These are phyloP conservation scores for Blastobotrys malaysiensis DNA, from an alignment of 1,139 yeast genomes.

Conservation along the genomic window DNA sequence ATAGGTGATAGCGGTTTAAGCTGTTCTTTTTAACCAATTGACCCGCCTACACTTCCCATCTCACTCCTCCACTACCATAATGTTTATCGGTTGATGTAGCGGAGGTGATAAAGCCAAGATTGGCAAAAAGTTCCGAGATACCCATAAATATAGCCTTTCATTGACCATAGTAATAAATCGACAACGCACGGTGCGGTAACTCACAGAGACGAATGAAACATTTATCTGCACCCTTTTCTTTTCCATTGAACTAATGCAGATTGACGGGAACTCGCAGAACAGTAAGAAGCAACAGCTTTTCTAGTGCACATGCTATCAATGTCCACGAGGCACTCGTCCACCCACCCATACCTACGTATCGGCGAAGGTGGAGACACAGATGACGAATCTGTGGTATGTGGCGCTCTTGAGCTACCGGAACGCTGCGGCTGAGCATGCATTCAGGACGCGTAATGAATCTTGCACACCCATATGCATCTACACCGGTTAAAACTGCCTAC, in stretches of 20 bases:
- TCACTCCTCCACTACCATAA: too few relatives aligned
- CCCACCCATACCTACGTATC: not conserved
- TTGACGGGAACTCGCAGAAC: not conserved
- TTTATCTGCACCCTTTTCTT: not conserved
- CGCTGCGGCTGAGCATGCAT: not conserved
- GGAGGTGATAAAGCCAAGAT: too few relatives aligned
- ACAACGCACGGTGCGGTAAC: not conserved
- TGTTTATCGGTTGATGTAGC: too few relatives aligned
- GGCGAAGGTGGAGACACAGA: not conserved
- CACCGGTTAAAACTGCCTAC: not conserved
- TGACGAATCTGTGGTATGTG: not conserved
- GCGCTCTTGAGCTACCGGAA: not conserved
- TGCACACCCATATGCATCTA: not conserved
- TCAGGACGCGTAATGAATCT: not conserved
- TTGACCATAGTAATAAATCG: not conserved
- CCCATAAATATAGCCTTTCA: too few relatives aligned
- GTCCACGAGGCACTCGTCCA: not conserved
- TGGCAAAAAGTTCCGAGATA: not conserved
- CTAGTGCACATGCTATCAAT: not conserved
- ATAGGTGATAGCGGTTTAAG: not conserved
- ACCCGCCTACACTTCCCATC: not conserved
- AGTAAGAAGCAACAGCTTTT: not conserved
- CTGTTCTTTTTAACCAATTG: not conserved
- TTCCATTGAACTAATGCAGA: not conserved
- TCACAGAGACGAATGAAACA: not conserved